These are phyloP conservation scores for Solanum sparsipilum DNA, from an alignment of 257 asterid species.

Conservation along the genomic window DNA sequence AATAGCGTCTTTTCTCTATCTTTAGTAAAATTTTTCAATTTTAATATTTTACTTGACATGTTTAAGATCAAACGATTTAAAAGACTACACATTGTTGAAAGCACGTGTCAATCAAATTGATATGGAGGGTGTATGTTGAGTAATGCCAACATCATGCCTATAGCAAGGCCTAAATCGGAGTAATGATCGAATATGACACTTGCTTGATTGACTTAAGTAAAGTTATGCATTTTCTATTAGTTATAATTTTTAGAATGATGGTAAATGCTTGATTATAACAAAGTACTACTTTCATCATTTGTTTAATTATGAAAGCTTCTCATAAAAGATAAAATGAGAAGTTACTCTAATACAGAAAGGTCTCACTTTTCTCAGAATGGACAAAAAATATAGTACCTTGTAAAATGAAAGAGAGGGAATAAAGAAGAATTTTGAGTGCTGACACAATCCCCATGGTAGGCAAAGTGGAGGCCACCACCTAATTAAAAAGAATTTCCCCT, in stretches of 20 bases:
- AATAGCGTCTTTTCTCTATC: rapidly evolving
- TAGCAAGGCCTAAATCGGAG: rapidly evolving
- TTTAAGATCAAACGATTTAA: neutral
- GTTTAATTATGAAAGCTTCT: neutral
- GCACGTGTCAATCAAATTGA: neutral
- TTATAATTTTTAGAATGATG: neutral
- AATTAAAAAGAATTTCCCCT: neutral
- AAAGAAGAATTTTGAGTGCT: neutral
- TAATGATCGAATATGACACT: rapidly evolving
- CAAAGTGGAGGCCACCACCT: neutral
- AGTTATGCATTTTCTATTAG: rapidly evolving
- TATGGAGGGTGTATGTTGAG: neutral
- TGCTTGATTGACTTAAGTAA: neutral
- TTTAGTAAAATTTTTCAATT: too few species aligned
- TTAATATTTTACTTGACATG: too few species aligned
- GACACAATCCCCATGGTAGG: conserved; percentile 1
- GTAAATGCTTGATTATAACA: too few species aligned
- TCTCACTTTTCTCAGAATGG: neutral
- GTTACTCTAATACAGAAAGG: neutral
- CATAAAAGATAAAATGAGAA: neutral
- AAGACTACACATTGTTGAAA: neutral
- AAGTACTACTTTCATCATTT: neutral
- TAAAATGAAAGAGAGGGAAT: neutral
- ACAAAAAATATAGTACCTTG: neutral
- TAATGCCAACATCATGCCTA: too few species aligned